Conservation (phyloP, 1,284 basidiomycete species). For the Naganishia sp. region DNA sequence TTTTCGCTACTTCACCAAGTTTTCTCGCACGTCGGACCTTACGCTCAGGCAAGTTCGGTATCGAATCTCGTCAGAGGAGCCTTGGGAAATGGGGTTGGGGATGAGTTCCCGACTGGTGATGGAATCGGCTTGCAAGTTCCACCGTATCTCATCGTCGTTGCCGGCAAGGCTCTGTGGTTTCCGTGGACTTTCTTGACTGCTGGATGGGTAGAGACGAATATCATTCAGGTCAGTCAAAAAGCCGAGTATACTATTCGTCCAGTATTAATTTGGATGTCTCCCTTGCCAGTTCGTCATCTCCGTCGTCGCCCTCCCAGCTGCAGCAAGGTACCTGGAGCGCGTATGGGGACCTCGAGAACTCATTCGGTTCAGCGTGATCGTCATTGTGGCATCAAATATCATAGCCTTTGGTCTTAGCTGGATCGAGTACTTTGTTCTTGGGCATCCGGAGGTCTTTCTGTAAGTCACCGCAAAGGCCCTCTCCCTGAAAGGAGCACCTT, state of each 20-base stretch:
- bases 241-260: not conserved
- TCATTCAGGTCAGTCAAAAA: constrained; percentile 70
- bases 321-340: constrained; percentile 85
- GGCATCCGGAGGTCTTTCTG: constrained; percentile 55
- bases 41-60: not conserved
- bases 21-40: constrained; percentile 22
- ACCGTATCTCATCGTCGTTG: constrained; percentile 81
- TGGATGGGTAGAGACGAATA: constrained; percentile 77
- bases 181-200: constrained; percentile 93
- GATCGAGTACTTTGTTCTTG: constrained; percentile 49
- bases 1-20: constrained; percentile 62
- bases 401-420: constrained; percentile 69
- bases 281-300: constrained; percentile 69
- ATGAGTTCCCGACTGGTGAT: constrained; percentile 4
- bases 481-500: not conserved
- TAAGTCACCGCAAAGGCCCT: constrained; percentile 55
- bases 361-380: constrained; percentile 78
- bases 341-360: constrained; percentile 89
- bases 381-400: constrained; percentile 78
- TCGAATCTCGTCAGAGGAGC: constrained; percentile 10
- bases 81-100: constrained; percentile 42
- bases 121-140: constrained; percentile 42
- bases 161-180: constrained; percentile 78
- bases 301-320: constrained; percentile 74
- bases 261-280: constrained; percentile 35